Evolutionary conservation across 352 stramenopile species (phyloP).

Genomic region (Pythium volutum): DNA sequence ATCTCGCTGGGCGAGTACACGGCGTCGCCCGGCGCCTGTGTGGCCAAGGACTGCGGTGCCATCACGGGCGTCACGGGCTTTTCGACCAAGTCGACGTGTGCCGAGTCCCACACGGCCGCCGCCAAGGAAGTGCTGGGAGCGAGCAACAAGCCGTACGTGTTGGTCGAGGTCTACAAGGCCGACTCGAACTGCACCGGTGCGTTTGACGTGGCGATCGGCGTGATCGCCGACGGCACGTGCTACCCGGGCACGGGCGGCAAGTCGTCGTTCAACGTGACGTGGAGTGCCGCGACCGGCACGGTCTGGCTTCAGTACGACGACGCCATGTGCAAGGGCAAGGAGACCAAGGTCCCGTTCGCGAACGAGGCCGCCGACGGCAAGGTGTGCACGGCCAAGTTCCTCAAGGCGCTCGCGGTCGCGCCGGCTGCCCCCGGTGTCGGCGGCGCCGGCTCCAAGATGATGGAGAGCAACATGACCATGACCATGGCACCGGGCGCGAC

Average conservation of each 20-base stretch:
- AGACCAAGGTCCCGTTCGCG: constrained; percentile 8
- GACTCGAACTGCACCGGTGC: constrained; percentile 7
- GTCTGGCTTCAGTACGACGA: constrained; percentile 15
- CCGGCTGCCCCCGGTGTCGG: not conserved
- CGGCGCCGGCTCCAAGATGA: not conserved
- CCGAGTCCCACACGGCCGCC: constrained; percentile 1
- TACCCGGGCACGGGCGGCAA: constrained; percentile 10
- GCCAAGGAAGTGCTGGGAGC: constrained; percentile 6
- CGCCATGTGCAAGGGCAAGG: constrained; percentile 5
- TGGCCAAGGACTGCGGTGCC: not conserved
- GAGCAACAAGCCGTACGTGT: constrained; percentile 11
- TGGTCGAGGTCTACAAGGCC: constrained; percentile 8
- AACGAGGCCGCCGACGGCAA: constrained; percentile 6
- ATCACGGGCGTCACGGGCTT: constrained; percentile 3
- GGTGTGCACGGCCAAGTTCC: constrained; percentile 8
- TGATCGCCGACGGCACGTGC: constrained; percentile 13
- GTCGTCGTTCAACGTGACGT: constrained; percentile 13
- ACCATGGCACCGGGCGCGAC: constrained; percentile 1
- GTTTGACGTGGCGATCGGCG: constrained; percentile 11
- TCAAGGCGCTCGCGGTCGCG: constrained; percentile 13
- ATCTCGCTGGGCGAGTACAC: constrained; percentile 15
- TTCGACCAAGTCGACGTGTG: constrained; percentile 15
- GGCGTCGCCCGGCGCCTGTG: not conserved
- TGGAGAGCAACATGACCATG: not conserved
- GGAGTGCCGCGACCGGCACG: constrained; percentile 4